Evolutionary conservation across 2,329 filamentous ascomycete genomes (phyloP).

Genomic region (Claviceps fusiformis): DNA sequence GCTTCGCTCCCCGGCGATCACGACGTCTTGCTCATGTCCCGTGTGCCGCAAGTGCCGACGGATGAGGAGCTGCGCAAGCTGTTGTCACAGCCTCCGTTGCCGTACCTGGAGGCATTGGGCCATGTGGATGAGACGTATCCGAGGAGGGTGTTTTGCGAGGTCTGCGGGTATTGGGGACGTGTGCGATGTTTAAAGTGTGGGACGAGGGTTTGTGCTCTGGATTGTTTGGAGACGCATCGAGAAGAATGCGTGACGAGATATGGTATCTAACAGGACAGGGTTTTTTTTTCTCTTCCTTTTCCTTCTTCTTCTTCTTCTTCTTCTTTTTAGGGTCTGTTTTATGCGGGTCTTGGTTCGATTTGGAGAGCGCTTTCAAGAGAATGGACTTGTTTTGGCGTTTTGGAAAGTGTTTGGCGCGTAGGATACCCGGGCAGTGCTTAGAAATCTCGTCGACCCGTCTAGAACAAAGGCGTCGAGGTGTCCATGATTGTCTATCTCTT

Average conservation of each 20-base stretch:
- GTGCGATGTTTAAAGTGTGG: conserved; percentile 68
- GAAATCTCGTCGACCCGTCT: neutral
- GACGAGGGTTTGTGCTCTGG: conserved; percentile 61
- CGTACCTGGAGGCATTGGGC: conserved; percentile 50
- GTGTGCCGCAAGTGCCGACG: conserved; percentile 43
- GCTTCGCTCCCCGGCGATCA: conserved; percentile 32
- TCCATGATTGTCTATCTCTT: neutral
- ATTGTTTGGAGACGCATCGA: conserved; percentile 58
- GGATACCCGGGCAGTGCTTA: conserved; percentile 5
- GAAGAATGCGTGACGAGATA: conserved; percentile 59
- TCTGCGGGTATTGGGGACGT: conserved; percentile 72
- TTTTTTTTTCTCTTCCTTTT: too few relatives aligned
- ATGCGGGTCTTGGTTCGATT: neutral
- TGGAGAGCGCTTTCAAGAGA: neutral
- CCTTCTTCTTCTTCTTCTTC: neutral
- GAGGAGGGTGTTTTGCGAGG: conserved; percentile 55
- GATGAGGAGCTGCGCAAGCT: conserved; percentile 51
- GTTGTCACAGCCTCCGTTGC: conserved; percentile 49
- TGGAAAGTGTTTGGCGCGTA: conserved; percentile 1
- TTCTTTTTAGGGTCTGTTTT: neutral
- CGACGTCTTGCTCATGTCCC: conserved; percentile 44
- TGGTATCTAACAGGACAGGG: conserved; percentile 24
- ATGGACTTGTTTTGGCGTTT: neutral
- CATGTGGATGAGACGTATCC: conserved; percentile 37
- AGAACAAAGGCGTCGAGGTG: neutral